Base-by-base conservation (phyloP, 257 asterid genomes). In the Scutellaria barbata region DNA sequence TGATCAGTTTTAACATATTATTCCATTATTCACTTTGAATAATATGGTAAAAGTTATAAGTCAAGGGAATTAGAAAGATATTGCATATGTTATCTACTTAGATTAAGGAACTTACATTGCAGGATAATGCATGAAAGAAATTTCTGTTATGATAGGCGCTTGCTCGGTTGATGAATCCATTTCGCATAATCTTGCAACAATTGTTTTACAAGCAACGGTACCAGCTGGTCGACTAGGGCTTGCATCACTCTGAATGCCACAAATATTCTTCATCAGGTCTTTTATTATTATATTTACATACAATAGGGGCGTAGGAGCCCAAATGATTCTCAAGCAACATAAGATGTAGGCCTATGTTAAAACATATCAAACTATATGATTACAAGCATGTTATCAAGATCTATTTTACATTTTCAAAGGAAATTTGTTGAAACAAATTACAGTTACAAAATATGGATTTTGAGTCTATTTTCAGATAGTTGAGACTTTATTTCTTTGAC, bases 211-310 rank as follows among this genome's bases (percentile, higher is more conserved):
- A 85, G 95, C 78, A 87, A 76, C 0, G 97, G 96, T 8, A 89
- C 95, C 46, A 91, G 80, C 75, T 86, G 80, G 80, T 89, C 97
- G 54, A 91, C 84, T 14, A 89, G 76, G 37, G 97, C 87, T 80
- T 90, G 96, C 90, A 90, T 88, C 90, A 88, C 79, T 72, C 95
- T 89, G 81, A 10, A 64, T 43, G 43, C 61, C 72, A 79, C 66
- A 55, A 63, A 61, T 30, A 63, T 72, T 53, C 40, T 11, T 1
- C 25, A 60, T 63, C 52, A 72, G 22, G 7, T 58, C 25, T 58
- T 9, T 20, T 6, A 33, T 35, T 45, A 58, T 33, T 12, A 8
- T 57, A 58, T 13, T 58, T 30, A 14, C 50, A n/a, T 16, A 60
- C 6, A 7, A 35, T 14, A 39, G 40, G 48, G 66, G 48, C 30